phyloP scores from a whole-genome alignment of 305 asterid species.

The Plantago lanceolata region DNA sequence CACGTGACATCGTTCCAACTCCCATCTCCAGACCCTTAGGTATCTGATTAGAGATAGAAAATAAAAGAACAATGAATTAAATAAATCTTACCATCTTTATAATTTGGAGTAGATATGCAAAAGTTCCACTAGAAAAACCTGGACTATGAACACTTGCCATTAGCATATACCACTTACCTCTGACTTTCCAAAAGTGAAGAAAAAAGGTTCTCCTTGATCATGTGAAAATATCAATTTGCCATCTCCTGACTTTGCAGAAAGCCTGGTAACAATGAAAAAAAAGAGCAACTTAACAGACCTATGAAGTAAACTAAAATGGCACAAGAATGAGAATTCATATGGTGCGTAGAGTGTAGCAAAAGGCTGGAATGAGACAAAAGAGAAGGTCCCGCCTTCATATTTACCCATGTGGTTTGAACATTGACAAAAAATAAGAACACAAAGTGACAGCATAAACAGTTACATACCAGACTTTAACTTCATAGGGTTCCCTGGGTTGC shows the following conservation, averaged over 20 bases:
- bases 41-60: conserved; percentile 42
- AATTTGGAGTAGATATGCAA: conserved; percentile 10
- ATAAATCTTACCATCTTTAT: conserved; percentile 16
- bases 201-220: conserved; percentile 64
- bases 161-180: conserved; percentile 46
- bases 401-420: conserved; percentile 4
- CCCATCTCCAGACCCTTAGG: conserved; percentile 98
- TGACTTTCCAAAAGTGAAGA: conserved; percentile 83
- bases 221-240: conserved; percentile 57
- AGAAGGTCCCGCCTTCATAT: conserved; percentile 9
- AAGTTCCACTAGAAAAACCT: not conserved
- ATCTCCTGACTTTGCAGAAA: conserved; percentile 75
- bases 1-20: conserved; percentile 78
- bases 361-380: conserved; percentile 5
- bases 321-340: not conserved
- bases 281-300: conserved; percentile 8
- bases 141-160: not conserved
- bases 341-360: conserved; percentile 4
- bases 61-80: conserved; percentile 5
- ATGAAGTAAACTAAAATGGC: not conserved
- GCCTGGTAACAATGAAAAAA: conserved; percentile 43
- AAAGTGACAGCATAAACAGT: conserved; percentile 18
- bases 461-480: conserved; percentile 77
- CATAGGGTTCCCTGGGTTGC: conserved; percentile 91
- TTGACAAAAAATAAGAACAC: conserved; percentile 21